Percentiles rank a stretch among this genome's conserved stretches.
Evolutionary conservation across 2,329 filamentous ascomycete species (phyloP).

Genomic region (Graphilbum fragrans): DNA sequence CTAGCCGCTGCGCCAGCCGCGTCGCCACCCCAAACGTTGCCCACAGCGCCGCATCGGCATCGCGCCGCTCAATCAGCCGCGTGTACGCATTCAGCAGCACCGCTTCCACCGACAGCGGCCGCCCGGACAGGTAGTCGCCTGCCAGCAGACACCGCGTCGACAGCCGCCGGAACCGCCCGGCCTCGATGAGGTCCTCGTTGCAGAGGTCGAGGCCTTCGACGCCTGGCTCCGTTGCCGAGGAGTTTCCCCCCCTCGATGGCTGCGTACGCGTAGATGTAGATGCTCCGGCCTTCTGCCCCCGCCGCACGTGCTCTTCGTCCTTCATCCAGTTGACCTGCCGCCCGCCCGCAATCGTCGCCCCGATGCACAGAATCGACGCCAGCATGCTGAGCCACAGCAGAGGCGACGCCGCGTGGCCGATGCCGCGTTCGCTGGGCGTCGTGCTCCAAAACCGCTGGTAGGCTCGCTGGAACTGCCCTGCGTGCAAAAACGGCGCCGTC

Average conservation of each 20-base stretch:
- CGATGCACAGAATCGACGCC: slow-evolving; percentile 32
- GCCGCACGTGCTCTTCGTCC: too few relatives aligned
- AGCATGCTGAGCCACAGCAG: slow-evolving; percentile 39
- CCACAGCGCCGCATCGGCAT: slow-evolving; percentile 33
- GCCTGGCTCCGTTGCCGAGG: too few relatives aligned
- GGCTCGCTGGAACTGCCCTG: slow-evolving; percentile 31
- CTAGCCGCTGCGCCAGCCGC: slow-evolving; percentile 37
- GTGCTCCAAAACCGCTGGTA: slow-evolving; percentile 34
- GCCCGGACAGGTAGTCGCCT: slow-evolving; percentile 32
- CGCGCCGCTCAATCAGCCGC: slow-evolving; percentile 26
- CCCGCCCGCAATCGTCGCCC: slow-evolving; percentile 18
- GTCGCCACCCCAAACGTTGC: slow-evolving; percentile 32
- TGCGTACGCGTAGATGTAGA: too few relatives aligned
- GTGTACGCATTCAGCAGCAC: slow-evolving; percentile 31
- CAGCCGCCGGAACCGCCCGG: slow-evolving; percentile 12
- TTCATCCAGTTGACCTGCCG: not conserved
- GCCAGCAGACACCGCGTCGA: slow-evolving; percentile 34
- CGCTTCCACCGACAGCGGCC: slow-evolving; percentile 34
- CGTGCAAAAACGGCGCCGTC: slow-evolving; percentile 25
- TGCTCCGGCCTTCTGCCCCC: not conserved
- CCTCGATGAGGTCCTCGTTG: slow-evolving; percentile 6
- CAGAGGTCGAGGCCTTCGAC: slow-evolving; percentile 18
- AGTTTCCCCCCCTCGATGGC: slow-evolving; percentile 9
- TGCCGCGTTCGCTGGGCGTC: slow-evolving; percentile 3
- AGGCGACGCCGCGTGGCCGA: slow-evolving; percentile 22